These are phyloP conservation scores for Gnaphalium uliginosum DNA, from an alignment of 129 eudicot genomes.

Conservation along the genomic window DNA sequence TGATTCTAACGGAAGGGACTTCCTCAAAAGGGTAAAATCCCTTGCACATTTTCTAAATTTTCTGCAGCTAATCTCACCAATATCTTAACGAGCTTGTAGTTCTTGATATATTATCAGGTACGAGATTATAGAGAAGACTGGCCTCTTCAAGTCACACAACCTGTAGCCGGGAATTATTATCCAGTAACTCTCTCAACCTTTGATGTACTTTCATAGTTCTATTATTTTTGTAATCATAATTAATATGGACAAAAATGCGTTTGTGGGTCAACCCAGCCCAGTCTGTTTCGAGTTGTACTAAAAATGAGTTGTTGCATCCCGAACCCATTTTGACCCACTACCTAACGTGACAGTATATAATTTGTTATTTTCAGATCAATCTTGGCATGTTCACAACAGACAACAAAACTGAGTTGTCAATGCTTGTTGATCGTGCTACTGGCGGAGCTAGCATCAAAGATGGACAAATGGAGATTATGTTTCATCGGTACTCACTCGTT, in stretches of 20 bases:
- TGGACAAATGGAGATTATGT: constrained; percentile 88
- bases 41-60: constrained; percentile 3
- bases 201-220: not conserved
- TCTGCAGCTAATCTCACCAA: not conserved
- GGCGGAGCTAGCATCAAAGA: constrained; percentile 92
- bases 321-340: not conserved
- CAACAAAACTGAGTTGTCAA: constrained; percentile 64
- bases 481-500: constrained; percentile 58
- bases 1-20: constrained; percentile 90
- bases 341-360: too few relatives aligned
- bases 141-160: constrained; percentile 79
- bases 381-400: constrained; percentile 77
- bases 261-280: not conserved
- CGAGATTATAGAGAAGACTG: constrained; percentile 80
- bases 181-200: constrained; percentile 55
- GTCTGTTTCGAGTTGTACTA: not conserved
- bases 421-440: constrained; percentile 88
- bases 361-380: constrained; percentile 52
- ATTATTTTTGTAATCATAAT: not conserved
- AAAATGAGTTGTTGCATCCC: not conserved
- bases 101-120: constrained; percentile 50
- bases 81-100: not conserved
- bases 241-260: not conserved
- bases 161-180: constrained; percentile 95
- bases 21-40: constrained; percentile 60